These are phyloP conservation scores for Fusarium sp. DNA, from an alignment of 2,329 filamentous ascomycete genomes.

Conservation along the genomic window DNA sequence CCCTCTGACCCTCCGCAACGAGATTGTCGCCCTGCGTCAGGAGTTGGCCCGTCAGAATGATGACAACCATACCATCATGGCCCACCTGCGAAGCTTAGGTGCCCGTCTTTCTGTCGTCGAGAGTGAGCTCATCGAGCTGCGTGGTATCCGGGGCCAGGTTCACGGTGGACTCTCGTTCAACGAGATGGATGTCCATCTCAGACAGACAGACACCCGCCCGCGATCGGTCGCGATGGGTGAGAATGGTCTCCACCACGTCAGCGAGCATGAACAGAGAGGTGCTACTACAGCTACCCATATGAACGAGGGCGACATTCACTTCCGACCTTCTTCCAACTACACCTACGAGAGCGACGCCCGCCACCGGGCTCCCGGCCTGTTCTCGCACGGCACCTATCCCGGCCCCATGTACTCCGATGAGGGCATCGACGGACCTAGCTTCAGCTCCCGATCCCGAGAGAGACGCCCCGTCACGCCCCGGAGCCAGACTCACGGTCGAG, in stretches of 20 bases:
- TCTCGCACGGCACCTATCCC: neutral
- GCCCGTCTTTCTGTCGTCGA: neutral
- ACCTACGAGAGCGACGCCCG: neutral
- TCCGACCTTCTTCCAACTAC: neutral
- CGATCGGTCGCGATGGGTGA: neutral
- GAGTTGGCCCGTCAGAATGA: neutral
- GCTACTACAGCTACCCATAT: neutral
- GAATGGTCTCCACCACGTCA: neutral
- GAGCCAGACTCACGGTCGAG: constrained; percentile 6
- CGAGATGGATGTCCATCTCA: neutral
- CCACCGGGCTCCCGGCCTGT: neutral
- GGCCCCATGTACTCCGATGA: neutral
- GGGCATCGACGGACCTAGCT: neutral
- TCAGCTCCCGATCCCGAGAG: neutral
- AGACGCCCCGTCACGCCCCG: constrained; percentile 7
- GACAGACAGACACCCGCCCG: neutral
- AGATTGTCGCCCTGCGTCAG: neutral
- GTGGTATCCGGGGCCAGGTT: neutral
- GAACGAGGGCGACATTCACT: neutral
- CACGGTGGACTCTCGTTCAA: neutral
- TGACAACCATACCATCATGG: neutral
- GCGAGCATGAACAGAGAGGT: neutral
- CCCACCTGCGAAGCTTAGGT: neutral
- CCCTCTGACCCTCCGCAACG: neutral
- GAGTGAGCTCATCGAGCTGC: neutral